A percentile compares a stretch with the other conserved stretches of the same genome.
phyloP scores from a whole-genome alignment of 192 early-diverging fungal species.

The Backusella psychrophila region DNA sequence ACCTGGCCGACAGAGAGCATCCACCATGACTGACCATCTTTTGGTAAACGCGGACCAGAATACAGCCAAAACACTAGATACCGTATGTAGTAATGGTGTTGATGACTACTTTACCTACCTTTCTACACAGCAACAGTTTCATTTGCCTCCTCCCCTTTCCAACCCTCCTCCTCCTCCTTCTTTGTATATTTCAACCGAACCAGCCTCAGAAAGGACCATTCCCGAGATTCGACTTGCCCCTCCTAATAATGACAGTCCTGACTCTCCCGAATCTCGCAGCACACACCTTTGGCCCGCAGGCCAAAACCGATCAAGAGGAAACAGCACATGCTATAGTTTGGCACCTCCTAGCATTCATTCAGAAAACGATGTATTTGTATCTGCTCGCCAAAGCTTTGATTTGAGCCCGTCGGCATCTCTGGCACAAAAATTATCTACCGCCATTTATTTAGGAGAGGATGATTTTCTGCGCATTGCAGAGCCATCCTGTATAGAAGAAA shows the following conservation, averaged over 20 bases:
- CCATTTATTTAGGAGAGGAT: neutral
- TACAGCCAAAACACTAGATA: neutral
- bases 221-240: conserved; percentile 20
- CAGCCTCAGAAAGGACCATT: conserved; percentile 3
- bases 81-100: neutral
- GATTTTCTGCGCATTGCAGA: neutral
- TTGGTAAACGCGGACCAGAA: neutral
- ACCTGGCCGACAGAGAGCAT: conserved; percentile 6
- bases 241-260: conserved; percentile 2
- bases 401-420: conserved; percentile 6
- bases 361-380: conserved; percentile 2
- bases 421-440: neutral
- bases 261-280: neutral
- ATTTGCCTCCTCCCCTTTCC: neutral
- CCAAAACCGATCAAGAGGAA: neutral
- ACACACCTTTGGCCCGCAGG: neutral
- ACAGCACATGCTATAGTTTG: neutral
- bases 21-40: conserved; percentile 11
- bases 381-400: conserved; percentile 8
- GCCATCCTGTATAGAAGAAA: conserved; percentile 9
- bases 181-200: neutral
- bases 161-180: neutral
- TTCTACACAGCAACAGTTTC: neutral
- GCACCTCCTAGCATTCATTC: conserved; percentile 3
- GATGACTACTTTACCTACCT: conserved; percentile 16